Percentiles rank a stretch among this genome's conserved stretches.
Conservation (phyloP, 1,139 yeast genomes). For the Saccharomyces pastorianus region DNA sequence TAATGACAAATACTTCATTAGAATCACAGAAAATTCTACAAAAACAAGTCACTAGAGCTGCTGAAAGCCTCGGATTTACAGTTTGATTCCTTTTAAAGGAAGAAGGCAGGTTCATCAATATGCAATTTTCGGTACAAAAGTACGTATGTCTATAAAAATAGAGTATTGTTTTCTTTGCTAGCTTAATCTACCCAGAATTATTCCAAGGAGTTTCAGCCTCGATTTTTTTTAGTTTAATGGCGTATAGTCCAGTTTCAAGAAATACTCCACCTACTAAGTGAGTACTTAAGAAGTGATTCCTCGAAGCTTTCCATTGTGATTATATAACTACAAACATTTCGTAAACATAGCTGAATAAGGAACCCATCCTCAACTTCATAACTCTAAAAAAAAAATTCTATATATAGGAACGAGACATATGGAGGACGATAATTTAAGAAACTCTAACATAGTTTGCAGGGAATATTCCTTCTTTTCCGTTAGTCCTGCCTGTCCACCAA, state of each 20-base stretch:
- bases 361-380: not conserved
- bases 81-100: not conserved
- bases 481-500: conserved; percentile 96
- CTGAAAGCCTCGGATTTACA: conserved; percentile 28
- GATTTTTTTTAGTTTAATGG: not conserved
- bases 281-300: not conserved
- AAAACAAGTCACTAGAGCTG: conserved; percentile 25
- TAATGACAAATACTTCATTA: conserved; percentile 18
- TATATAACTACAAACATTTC: not conserved
- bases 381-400: not conserved
- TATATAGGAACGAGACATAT: not conserved
- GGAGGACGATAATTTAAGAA: conserved; percentile 34
- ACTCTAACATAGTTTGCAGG: conserved; percentile 95
- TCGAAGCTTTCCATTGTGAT: not conserved
- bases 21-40: conserved; percentile 20
- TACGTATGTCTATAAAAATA: not conserved
- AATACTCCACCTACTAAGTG: not conserved
- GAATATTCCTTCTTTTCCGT: conserved; percentile 81
- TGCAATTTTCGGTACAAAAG: not conserved
- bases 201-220: not conserved
- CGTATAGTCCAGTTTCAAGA: not conserved
- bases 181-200: not conserved
- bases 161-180: not conserved
- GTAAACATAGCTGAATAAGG: not conserved
- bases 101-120: not conserved